Evolutionary conservation across 1,284 basidiomycete genomes (phyloP), one percentile per base, ranked within the genome.

Genomic region (Mixia osmundae): DNA sequence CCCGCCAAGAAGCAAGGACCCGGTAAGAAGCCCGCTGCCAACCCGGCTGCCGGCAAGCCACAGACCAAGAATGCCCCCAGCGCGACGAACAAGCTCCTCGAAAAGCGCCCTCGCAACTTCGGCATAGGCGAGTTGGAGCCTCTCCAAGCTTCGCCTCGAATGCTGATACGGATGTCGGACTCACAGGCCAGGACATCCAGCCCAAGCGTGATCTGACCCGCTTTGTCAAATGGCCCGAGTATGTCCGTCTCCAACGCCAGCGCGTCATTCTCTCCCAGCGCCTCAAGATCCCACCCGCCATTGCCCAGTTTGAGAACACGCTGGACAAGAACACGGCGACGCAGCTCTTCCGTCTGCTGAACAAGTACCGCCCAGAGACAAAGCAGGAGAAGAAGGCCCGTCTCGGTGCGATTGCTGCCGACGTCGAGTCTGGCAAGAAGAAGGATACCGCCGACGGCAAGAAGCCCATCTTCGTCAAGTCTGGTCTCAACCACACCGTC

Each of bases 191-290:
- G 65, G 80, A 91, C 63, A 71, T 95, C 54, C 79, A 76, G 54
- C 87, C 76, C 54, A 69, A 70, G 59, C 71, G 69, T 43, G 89
- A 97, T 64, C 64, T 95, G 48, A 91, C 82, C 46, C 82, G 87
- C 59, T 95, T 95, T 64, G 82, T 95, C 64, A 95, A 94, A 65
- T 97, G 89, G 89, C 89, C 89, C 50, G 83, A 89, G 65, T 97
- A 97, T 57, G 74, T 97, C 51, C 82, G 83, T 57, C 76, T 95
- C 44, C 89, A 97, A 61, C 76, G 89, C 60, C 87, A 95, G 63
- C 91, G 89, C 67, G 83, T 95, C 55, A 91, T 97, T 64, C 76
- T 97, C 47, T 67, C 80, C 71, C 85, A 95, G 66, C 83, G 89
- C 55, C 69, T 97, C 53, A 97, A 97, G 72, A 85, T 94, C 25